phyloP scores from a whole-genome alignment of 2,329 filamentous ascomycete genomes.

The Penicillium sp. region DNA sequence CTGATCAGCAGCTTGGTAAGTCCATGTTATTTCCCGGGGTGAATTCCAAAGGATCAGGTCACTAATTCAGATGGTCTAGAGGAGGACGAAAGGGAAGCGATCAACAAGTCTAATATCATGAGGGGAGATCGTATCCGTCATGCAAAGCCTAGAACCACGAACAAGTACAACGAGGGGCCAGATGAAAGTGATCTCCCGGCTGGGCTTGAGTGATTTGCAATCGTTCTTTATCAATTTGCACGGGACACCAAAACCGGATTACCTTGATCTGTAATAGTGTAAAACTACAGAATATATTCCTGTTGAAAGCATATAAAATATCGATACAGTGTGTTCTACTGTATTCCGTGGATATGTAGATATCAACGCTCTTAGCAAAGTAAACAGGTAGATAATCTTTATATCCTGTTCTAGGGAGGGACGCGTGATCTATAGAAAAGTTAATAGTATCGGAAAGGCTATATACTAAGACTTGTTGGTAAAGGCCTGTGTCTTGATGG shows the following conservation, averaged over 20 bases:
- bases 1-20: slow-evolving; percentile 32
- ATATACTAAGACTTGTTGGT: too few relatives aligned
- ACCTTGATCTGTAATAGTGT: background rate
- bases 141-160: slow-evolving; percentile 22
- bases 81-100: slow-evolving; percentile 26
- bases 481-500: too few relatives aligned
- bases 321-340: background rate
- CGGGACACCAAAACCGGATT: background rate
- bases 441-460: too few relatives aligned
- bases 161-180: slow-evolving; percentile 27
- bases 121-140: slow-evolving; percentile 26
- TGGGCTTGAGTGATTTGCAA: background rate
- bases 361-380: too few relatives aligned
- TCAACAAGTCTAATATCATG: slow-evolving; percentile 25
- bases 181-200: slow-evolving; percentile 22
- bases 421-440: too few relatives aligned
- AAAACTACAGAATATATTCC: background rate
- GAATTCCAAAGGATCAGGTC: background rate
- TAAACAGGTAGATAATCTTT: too few relatives aligned
- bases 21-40: background rate
- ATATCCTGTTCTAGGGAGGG: too few relatives aligned
- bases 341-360: background rate
- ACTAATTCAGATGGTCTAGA: background rate
- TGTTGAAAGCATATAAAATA: background rate
- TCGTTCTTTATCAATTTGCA: background rate